Base-by-base conservation (phyloP, 179 eudicot genomes). In the Actinidia arguta region DNA sequence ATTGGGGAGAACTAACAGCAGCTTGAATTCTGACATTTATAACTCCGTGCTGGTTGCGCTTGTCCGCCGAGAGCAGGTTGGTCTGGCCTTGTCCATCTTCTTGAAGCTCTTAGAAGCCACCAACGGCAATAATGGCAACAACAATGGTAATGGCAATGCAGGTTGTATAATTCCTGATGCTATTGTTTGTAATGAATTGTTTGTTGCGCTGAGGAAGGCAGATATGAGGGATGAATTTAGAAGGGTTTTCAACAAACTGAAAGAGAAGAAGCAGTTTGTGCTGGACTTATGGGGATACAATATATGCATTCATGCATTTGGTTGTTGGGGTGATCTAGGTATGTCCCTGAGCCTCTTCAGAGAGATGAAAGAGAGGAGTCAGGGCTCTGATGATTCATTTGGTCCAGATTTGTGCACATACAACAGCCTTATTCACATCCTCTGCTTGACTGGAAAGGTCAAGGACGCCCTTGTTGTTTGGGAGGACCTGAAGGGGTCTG, bases 401-500 rank as follows among this genome's bases (percentile, higher is more conserved):
- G 80, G 76, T 77, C 93, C 98, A 5, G 97, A 94, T 82, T 88
- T 94, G 84, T 92, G 95, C 80, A 94, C 98, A 7, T 94, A 94
- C 78, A 94, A 95, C 78, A 94, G 91, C 86, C 93, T 95, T 69
- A 90, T 95, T 74, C 99, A 87, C 20, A 93, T 90, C 77, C 92
- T 95, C 44, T 95, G 94, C 87, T 84, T 73, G 76, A 85, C 83
- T 46, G 97, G 99, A 80, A 92, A 92, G 82, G 88, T 92, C 75
- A 92, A 89, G 74, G 97, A 95, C 87, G 98, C 98, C 17, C 85
- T 94, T 11, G 81, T 82, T 69, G 90, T 94, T 76, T 95, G 96
- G 96, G 98, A 90, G 73, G 99, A 95, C 87, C 80, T 95, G 64
- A 93, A 88, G 83, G 84, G 86, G 39, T 95, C 99, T n/a, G 98